Evolutionary conservation across 2,329 filamentous ascomycete genomes (phyloP), one percentile per base, ranked within the genome.

Genomic region (Cadophora gregata): DNA sequence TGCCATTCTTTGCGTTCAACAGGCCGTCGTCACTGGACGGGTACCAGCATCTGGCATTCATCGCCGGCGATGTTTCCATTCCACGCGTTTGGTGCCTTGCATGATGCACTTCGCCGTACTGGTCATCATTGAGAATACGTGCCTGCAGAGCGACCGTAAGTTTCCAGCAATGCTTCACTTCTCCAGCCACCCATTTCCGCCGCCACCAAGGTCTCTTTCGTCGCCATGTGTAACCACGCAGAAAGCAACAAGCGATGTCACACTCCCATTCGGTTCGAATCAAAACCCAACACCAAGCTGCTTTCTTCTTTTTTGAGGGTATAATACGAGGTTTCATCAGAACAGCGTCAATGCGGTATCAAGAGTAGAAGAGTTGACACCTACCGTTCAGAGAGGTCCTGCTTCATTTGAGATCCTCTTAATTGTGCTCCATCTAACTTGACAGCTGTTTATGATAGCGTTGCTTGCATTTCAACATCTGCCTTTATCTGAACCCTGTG

Each of bases 71-170:
- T 58, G 33, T 33, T 31, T 38, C 4, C 12, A 21, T 21, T 38
- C n/a, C 36, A 38, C 21, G 31, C 27, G 5, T 58, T 42, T 3
- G 5, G 33, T 42, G 31, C 21, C 33, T 58, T 9, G 33, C 31
- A 58, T 58, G 19, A 58, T 58, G 55, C n/a, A 53, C 55, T 25
- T 58, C 55, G 21, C 33, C 33, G 24, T 25, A 58, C 21, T 24
- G 1, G 31, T 16, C 27, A 53, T 27, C 14, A 47, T 21, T n/a
- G 25, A 16, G 16, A 27, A 25, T 4, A 24, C 55, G 25, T 8
- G 9, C 53, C 19, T 10, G 16, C n/a, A 53, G n/a, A 24, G n/a
- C 14, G 25, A 27, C 50, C 50, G 31, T 31, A n/a, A 31, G 8
- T 24, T 25, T 3, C 21, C 55, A 58, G 42, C 55, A 58, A 1